Percentiles rank a stretch among this genome's conserved stretches.
Evolutionary conservation across 768 basidiomycete species (phyloP).

Genomic region (Agaricus bisporus): DNA sequence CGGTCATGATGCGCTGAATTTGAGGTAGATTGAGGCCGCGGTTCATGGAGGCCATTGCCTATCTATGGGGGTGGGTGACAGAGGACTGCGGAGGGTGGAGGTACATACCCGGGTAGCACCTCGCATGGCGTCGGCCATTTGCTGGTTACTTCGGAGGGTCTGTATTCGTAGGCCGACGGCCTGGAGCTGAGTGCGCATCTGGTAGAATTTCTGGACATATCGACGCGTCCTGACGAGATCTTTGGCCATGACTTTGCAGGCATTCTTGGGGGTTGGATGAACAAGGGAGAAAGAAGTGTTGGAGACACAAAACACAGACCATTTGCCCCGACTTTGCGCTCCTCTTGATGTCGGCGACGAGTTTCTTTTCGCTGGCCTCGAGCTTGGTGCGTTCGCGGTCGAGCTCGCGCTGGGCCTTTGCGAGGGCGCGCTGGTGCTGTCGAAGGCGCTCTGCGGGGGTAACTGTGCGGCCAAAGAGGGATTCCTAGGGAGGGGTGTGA

Average conservation of each 20-base stretch:
- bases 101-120: slow-evolving; percentile 85
- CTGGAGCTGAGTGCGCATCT: slow-evolving; percentile 97
- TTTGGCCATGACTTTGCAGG: slow-evolving; percentile 99
- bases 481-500: slow-evolving; percentile 53
- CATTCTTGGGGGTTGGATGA: slow-evolving; percentile 53
- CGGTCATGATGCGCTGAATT: slow-evolving; percentile 95
- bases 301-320: slow-evolving; percentile 37
- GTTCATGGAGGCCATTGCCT: slow-evolving; percentile 99
- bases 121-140: slow-evolving; percentile 99
- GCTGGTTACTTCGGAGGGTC: slow-evolving; percentile 92
- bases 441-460: slow-evolving; percentile 96
- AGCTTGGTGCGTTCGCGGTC: slow-evolving; percentile 93
- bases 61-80: slow-evolving; percentile 9
- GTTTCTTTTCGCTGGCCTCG: slow-evolving; percentile 95
- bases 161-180: slow-evolving; percentile 95
- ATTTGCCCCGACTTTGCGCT: slow-evolving; percentile 94
- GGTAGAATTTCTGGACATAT: slow-evolving; percentile 97
- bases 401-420: slow-evolving; percentile 96
- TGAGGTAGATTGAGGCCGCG: slow-evolving; percentile 90
- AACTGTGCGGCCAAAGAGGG: slow-evolving; percentile 88
- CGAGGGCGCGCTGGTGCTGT: slow-evolving; percentile 92
- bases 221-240: slow-evolving; percentile 94
- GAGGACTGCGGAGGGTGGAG: slow-evolving; percentile 4
- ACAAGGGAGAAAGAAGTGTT: slow-evolving; percentile 5
- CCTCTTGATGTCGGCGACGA: slow-evolving; percentile 92